These are phyloP conservation scores for Penstemon newberryi DNA, from an alignment of 257 asterid species.

Conservation along the genomic window DNA sequence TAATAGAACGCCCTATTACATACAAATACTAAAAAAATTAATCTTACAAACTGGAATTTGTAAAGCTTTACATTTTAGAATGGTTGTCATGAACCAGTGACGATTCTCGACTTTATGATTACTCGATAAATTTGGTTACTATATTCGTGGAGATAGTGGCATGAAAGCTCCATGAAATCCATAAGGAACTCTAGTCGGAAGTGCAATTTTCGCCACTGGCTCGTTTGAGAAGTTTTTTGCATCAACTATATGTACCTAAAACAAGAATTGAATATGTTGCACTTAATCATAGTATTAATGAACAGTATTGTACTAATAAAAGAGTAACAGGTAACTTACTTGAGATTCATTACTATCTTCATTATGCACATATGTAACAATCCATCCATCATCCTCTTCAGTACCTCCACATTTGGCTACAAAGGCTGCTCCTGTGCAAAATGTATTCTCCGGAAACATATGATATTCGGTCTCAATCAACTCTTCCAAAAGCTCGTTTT, in stretches of 20 bases:
- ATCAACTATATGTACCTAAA: slow-evolving; percentile 56
- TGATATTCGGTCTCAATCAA: slow-evolving; percentile 46
- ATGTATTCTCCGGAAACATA: slow-evolving; percentile 47
- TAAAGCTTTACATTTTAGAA: too few relatives aligned
- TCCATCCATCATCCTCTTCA: slow-evolving; percentile 70
- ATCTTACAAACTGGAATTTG: too few relatives aligned
- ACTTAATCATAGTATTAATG: not conserved
- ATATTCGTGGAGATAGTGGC: slow-evolving; percentile 9
- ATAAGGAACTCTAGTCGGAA: slow-evolving; percentile 65
- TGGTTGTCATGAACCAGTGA: too few relatives aligned
- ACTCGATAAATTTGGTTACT: not conserved
- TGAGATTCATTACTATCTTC: slow-evolving; percentile 51
- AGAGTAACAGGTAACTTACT: slow-evolving; percentile 31
- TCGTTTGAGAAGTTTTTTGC: slow-evolving; percentile 42
- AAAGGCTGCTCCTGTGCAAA: slow-evolving; percentile 60
- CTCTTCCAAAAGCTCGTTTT: slow-evolving; percentile 12
- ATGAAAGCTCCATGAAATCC: slow-evolving; percentile 69
- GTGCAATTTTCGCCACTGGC: slow-evolving; percentile 45
- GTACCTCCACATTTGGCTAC: slow-evolving; percentile 39
- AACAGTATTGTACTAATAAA: not conserved
- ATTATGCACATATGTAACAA: slow-evolving; percentile 47
- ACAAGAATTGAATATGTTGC: not conserved
- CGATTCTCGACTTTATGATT: too few relatives aligned
- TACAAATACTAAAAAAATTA: too few relatives aligned
- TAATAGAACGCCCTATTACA: too few relatives aligned